Percentiles rank a stretch among this genome's conserved stretches.
These are phyloP conservation scores for Vachellia pachyceras DNA, from an alignment of 306 rosid species.

Conservation along the genomic window DNA sequence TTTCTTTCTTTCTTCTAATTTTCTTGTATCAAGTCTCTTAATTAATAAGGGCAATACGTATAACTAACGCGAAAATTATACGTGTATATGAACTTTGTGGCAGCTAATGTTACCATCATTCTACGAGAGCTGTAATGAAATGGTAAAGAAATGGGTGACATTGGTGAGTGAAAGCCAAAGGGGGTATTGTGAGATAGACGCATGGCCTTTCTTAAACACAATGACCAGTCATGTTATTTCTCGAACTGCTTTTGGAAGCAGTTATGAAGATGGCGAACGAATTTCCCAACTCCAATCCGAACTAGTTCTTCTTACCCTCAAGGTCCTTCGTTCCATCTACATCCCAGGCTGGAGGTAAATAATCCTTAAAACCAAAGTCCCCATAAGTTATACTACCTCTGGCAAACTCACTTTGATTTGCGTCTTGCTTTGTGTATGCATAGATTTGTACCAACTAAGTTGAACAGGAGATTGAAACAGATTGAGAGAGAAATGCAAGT, in stretches of 20 bases:
- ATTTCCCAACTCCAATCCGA: slow-evolving; percentile 9
- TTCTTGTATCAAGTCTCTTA: background rate
- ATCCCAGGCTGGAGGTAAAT: background rate
- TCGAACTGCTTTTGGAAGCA: slow-evolving; percentile 32
- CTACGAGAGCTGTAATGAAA: background rate
- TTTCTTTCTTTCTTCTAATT: no score
- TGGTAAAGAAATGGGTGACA: background rate
- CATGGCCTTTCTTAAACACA: slow-evolving; percentile 31
- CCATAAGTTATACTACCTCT: no score
- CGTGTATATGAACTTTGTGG: background rate
- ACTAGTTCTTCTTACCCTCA: background rate
- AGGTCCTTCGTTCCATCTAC: background rate
- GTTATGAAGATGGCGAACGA: background rate
- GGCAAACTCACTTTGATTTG: no score
- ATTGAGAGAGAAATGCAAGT: background rate
- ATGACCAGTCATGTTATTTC: slow-evolving; percentile 43
- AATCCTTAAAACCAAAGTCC: no score
- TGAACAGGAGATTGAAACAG: background rate
- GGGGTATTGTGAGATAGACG: background rate
- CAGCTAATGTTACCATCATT: background rate
- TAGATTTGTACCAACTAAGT: background rate
- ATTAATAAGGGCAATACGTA: no score
- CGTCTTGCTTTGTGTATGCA: no score
- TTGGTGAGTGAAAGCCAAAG: no score
- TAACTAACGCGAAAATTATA: no score